Percentiles rank a stretch among this genome's conserved stretches.
phyloP scores from a whole-genome alignment of 805 yeast species.

The Wickerhamiella kazuoi region DNA sequence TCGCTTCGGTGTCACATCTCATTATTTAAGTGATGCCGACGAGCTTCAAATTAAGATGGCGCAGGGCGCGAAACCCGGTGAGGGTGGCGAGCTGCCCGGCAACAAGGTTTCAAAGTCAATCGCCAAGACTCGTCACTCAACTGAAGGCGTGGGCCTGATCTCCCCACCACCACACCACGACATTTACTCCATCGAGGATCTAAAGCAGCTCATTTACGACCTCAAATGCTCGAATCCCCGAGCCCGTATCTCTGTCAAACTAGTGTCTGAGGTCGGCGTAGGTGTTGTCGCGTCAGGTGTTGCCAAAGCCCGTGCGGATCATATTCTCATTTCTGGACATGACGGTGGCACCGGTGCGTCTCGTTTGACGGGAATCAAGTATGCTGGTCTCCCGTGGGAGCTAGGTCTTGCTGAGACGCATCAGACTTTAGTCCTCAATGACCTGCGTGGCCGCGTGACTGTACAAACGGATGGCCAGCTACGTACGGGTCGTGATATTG shows the following conservation, averaged over 20 bases:
- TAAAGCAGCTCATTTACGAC: slow-evolving; percentile 90
- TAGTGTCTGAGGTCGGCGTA: slow-evolving; percentile 96
- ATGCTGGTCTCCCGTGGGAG: slow-evolving; percentile 98
- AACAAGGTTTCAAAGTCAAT: slow-evolving; percentile 74
- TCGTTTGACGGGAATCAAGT: slow-evolving; percentile 88
- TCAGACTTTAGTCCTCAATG: slow-evolving; percentile 89
- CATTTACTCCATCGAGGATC: slow-evolving; percentile 92
- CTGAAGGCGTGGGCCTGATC: slow-evolving; percentile 90
- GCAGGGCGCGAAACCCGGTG: slow-evolving; percentile 99
- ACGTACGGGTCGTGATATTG: slow-evolving; percentile 93
- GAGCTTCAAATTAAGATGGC: slow-evolving; percentile 98
- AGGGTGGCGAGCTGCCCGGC: slow-evolving; percentile 97
- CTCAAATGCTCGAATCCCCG: slow-evolving; percentile 94
- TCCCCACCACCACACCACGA: slow-evolving; percentile 99
- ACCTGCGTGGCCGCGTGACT: slow-evolving; percentile 84
- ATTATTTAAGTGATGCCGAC: slow-evolving; percentile 88
- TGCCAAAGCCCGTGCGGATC: slow-evolving; percentile 97
- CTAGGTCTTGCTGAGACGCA: slow-evolving; percentile 96
- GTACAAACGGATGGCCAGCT: slow-evolving; percentile 98
- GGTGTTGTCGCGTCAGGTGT: slow-evolving; percentile 99
- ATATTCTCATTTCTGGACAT: slow-evolving; percentile 87
- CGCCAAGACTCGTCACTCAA: slow-evolving; percentile 91
- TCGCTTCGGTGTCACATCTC: slow-evolving; percentile 93
- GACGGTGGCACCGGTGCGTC: slow-evolving; percentile 99
- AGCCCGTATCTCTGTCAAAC: slow-evolving; percentile 89